These are phyloP conservation scores for Yamadazyma atmosphaerica DNA, from an alignment of 1,139 yeast species.

Conservation along the genomic window DNA sequence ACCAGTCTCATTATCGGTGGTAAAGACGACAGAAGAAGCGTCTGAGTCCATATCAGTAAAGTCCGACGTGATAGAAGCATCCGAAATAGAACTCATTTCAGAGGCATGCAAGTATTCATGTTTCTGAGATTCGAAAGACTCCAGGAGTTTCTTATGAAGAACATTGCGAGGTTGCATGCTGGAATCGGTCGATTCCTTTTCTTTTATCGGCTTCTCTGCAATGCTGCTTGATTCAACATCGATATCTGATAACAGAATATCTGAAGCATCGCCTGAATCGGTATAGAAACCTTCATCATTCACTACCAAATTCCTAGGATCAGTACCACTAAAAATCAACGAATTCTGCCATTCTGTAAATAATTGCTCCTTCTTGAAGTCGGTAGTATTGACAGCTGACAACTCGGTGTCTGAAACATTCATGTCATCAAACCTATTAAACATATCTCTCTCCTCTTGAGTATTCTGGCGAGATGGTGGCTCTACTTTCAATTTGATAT, in stretches of 20 bases:
- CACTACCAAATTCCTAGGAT: slow-evolving; percentile 22
- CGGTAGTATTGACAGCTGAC: slow-evolving; percentile 7
- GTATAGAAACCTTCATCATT: slow-evolving; percentile 47
- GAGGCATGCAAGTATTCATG: background rate
- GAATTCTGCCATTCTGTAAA: slow-evolving; percentile 32
- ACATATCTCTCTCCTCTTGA: slow-evolving; percentile 5
- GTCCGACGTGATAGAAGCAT: slow-evolving; percentile 22
- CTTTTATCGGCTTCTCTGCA: slow-evolving; percentile 6
- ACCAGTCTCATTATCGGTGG: background rate
- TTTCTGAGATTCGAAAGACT: slow-evolving; percentile 5
- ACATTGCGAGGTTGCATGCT: slow-evolving; percentile 10
- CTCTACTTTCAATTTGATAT: slow-evolving; percentile 17
- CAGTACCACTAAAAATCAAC: slow-evolving; percentile 33
- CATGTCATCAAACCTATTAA: slow-evolving; percentile 8
- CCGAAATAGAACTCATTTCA: slow-evolving; percentile 23
- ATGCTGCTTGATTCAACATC: slow-evolving; percentile 7
- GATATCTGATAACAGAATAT: slow-evolving; percentile 8
- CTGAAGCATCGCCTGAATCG: slow-evolving; percentile 11
- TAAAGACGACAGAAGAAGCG: slow-evolving; percentile 2
- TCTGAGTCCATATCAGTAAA: slow-evolving; percentile 7
- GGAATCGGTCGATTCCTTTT: slow-evolving; percentile 5
- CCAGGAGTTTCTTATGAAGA: slow-evolving; percentile 13
- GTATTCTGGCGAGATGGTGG: slow-evolving; percentile 22
- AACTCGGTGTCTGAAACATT: slow-evolving; percentile 6
- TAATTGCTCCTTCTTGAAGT: slow-evolving; percentile 7